These are phyloP conservation scores for Teratosphaeriaceae sp. DNA, from an alignment of 2,329 filamentous ascomycete genomes.

Conservation along the genomic window DNA sequence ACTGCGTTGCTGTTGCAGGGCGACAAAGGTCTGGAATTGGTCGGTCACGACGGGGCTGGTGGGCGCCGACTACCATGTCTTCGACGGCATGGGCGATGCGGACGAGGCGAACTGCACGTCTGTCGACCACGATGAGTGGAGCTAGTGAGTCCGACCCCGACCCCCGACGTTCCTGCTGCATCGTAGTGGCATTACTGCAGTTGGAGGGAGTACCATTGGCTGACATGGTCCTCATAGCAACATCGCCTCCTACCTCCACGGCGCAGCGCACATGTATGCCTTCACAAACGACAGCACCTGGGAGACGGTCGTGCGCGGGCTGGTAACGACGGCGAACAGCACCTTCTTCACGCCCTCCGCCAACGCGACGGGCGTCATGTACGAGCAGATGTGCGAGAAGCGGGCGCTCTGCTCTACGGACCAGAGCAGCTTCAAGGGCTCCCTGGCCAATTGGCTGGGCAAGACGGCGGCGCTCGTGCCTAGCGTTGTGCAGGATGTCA, in stretches of 20 bases:
- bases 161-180: too few species aligned
- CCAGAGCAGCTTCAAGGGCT: conserved; percentile 37
- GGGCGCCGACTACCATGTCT: conserved; percentile 40
- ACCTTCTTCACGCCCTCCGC: conserved; percentile 32
- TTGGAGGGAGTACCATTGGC: too few species aligned
- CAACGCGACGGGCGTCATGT: conserved; percentile 39
- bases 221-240: conserved; percentile 17
- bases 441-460: conserved; percentile 32
- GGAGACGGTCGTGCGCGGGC: conserved; percentile 13
- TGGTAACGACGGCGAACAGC: conserved; percentile 20
- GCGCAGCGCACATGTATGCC: conserved; percentile 39
- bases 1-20: too few species aligned
- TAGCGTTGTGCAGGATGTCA: conserved; percentile 44
- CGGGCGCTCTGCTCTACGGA: conserved; percentile 36
- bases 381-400: conserved; percentile 26
- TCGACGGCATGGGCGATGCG: conserved; percentile 40
- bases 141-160: conserved; percentile 22
- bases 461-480: conserved; percentile 28
- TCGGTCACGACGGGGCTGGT: conserved; percentile 48
- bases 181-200: too few species aligned
- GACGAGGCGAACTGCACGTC: conserved; percentile 36
- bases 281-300: conserved; percentile 16
- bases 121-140: conserved; percentile 32
- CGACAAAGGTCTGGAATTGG: conserved; percentile 35
- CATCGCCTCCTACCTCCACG: conserved; percentile 39